Evolutionary conservation across 345 rosid genomes (phyloP).

Genomic region (Psidium guajava): DNA sequence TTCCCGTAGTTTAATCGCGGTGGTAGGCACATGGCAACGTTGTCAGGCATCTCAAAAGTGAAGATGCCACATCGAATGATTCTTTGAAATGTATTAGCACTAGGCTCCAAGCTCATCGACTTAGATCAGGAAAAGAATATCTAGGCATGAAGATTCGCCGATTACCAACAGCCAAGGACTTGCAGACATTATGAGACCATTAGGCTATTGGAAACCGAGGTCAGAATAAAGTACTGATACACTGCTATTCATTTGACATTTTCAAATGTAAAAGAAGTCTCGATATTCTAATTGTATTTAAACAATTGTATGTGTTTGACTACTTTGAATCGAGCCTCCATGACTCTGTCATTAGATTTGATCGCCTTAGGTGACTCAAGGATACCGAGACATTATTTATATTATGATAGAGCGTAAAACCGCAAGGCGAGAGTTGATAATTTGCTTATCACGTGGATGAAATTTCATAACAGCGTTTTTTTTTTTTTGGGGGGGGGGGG

Average conservation of each 20-base stretch:
- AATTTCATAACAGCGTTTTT: too few species aligned
- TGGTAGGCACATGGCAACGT: too few species aligned
- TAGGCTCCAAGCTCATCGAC: neutral
- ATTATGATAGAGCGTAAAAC: neutral
- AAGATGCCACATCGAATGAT: too few species aligned
- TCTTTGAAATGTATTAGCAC: neutral
- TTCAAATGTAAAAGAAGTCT: neutral
- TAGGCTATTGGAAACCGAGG: neutral
- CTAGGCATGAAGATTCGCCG: accelerated
- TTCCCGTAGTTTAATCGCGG: too few species aligned
- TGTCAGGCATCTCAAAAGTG: too few species aligned
- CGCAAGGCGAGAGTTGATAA: neutral
- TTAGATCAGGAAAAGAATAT: neutral
- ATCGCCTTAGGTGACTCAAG: neutral
- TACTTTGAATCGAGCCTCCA: neutral
- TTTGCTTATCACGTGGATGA: neutral
- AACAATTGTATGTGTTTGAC: neutral
- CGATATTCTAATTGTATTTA: neutral
- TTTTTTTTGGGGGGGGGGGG: too few species aligned
- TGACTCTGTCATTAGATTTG: neutral
- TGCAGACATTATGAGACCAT: neutral
- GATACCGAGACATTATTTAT: neutral
- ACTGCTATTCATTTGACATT: neutral
- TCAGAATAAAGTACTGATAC: accelerated
- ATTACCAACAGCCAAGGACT: neutral